These are phyloP conservation scores for Xylariaceae sp. DNA, from an alignment of 2,329 filamentous ascomycete genomes.

Conservation along the genomic window DNA sequence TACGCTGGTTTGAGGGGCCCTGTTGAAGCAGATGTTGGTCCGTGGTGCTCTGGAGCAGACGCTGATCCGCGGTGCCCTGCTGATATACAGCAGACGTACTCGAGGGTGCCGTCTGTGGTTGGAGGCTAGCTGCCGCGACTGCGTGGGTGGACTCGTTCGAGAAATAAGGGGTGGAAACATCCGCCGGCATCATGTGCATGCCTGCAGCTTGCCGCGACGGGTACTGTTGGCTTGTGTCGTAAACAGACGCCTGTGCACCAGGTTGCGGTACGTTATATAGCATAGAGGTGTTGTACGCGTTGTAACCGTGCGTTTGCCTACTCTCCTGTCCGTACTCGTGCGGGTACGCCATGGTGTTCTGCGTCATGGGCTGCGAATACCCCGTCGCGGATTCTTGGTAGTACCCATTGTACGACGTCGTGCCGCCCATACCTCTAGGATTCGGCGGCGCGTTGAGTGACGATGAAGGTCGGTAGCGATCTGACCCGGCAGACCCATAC, in stretches of 20 bases:
- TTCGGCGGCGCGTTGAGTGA: conserved; percentile 46
- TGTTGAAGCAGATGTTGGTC: conserved; percentile 50
- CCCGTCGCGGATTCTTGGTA: conserved; percentile 50
- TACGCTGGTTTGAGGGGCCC: conserved; percentile 48
- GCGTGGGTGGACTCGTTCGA: conserved; percentile 58
- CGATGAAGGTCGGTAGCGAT: conserved; percentile 42
- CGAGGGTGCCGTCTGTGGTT: conserved; percentile 44
- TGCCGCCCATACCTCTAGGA: conserved; percentile 49
- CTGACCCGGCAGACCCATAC: conserved; percentile 45
- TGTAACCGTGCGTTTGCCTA: conserved; percentile 50
- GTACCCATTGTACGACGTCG: conserved; percentile 54
- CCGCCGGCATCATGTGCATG: conserved; percentile 65
- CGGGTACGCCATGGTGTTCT: conserved; percentile 47
- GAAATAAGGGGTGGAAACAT: conserved; percentile 72
- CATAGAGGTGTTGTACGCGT: conserved; percentile 60
- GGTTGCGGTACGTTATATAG: conserved; percentile 74
- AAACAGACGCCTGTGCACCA: conserved; percentile 58
- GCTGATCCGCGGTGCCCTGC: conserved; percentile 51
- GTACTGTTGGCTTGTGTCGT: conserved; percentile 73
- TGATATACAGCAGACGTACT: conserved; percentile 59
- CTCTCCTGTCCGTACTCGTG: conserved; percentile 61
- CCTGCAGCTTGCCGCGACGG: conserved; percentile 68
- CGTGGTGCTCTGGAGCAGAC: conserved; percentile 42
- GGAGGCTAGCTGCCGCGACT: conserved; percentile 51
- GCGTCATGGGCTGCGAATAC: conserved; percentile 54